Base-by-base conservation (phyloP, 306 rosid genomes). In the Erythrophleum fordii region DNA sequence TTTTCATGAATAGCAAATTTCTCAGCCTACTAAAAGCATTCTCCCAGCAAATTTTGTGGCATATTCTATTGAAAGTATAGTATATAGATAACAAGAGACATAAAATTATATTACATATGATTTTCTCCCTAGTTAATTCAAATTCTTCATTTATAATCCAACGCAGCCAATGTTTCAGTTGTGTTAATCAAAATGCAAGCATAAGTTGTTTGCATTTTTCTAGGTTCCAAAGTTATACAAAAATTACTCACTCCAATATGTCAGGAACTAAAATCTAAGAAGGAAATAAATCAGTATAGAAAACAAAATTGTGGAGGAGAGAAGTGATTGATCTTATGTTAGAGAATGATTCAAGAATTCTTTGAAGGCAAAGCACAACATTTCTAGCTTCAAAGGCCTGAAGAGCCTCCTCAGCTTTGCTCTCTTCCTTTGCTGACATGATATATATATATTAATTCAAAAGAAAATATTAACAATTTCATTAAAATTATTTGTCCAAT, bases 321-420 rank as follows among this genome's bases (percentile, higher is more conserved):
- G 52, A 34, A 34, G 73, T 1, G 71, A 42, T 48, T 28, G 78
- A 70, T 67, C 84, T 51, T 86, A 93, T 97, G 74, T 80, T 73
- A 60, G 96, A 88, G 79, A 84, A 77, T 39, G 96, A 85, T 67
- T 75, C 35, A 5, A 95, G 92, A 78, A 95, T 76, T 56, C 65
- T 76, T 42, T 66, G 93, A 56, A 90, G 88, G 71, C 79, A 88
- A 70, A 87, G 61, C 52, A 76, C 65, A 0, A 76, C 78, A 65
- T 66, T 78, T 51, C 45, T 89, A 82, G 77, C 64, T 73, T 79
- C 87, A n/a, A n/a, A n/a, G n/a, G n/a, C n/a, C n/a, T n/a, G n/a
- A 65, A 88, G 71, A 31, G 72, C 77, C 14, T 80, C 77, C 20
- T 44, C 76, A 9, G 59, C 20, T 77, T 74, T 58, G 42, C 75